These are phyloP conservation scores for Phytomonas serpens DNA, from an alignment of 208 protist species.

Conservation along the genomic window DNA sequence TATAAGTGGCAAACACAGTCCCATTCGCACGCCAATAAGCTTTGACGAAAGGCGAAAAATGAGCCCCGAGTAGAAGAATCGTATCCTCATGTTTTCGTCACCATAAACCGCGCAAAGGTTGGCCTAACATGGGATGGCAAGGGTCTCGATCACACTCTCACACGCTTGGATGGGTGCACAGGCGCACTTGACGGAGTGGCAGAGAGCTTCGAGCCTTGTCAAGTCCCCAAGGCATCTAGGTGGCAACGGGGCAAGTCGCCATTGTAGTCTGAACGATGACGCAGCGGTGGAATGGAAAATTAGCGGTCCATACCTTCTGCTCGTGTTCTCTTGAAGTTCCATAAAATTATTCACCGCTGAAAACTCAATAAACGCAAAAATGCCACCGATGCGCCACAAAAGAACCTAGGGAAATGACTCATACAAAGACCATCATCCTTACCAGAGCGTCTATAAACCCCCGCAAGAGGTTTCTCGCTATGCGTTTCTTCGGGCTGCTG, in stretches of 20 bases:
- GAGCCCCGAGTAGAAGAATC: not conserved
- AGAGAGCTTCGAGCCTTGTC: not conserved
- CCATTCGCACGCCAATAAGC: not conserved
- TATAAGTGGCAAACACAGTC: not conserved
- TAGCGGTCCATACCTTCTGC: not conserved
- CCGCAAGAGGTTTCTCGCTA: no score
- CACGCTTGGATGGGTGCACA: not conserved
- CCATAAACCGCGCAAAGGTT: not conserved
- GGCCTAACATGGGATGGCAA: not conserved
- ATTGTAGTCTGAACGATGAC: slow-evolving; percentile 5
- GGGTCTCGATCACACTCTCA: not conserved
- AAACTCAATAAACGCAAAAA: not conserved
- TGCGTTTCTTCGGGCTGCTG: no score
- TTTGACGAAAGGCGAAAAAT: not conserved
- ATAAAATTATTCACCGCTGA: not conserved
- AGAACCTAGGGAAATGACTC: not conserved
- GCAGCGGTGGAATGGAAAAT: not conserved
- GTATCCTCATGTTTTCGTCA: not conserved
- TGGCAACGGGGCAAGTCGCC: not conserved
- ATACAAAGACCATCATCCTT: no score
- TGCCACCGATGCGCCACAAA: not conserved
- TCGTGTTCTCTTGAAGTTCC: not conserved
- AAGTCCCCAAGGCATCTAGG: not conserved
- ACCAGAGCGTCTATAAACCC: no score
- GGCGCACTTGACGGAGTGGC: not conserved